A percentile compares a stretch with the other conserved stretches of the same genome.
These are phyloP conservation scores for Amoebophrya sp. DNA, from an alignment of 169 alveolate genomes.

Conservation along the genomic window DNA sequence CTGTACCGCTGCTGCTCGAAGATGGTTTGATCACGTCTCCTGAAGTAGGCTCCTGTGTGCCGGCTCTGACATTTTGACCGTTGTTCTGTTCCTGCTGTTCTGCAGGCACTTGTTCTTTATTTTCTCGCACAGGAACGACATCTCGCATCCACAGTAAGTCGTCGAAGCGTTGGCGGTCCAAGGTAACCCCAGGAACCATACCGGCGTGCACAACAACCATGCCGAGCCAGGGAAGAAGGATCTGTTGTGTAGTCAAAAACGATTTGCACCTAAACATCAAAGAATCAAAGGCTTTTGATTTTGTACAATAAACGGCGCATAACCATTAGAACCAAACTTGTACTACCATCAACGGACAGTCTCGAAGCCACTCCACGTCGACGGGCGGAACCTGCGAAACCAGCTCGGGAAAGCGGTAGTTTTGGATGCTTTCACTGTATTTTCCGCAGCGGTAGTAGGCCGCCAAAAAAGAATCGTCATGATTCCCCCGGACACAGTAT, in stretches of 20 bases:
- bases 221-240: not conserved
- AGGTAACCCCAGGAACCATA: not conserved
- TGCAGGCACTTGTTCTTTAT: no score
- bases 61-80: no score
- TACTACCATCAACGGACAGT: not conserved
- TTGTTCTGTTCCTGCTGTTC: no score
- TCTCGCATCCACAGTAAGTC: not conserved
- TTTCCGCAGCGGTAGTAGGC: constrained; percentile 19
- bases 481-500: constrained; percentile 31
- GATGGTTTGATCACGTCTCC: no score
- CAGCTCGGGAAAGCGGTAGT: not conserved
- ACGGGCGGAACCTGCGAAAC: not conserved
- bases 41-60: no score
- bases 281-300: no score
- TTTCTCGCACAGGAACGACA: no score
- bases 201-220: not conserved
- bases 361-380: not conserved
- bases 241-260: no score
- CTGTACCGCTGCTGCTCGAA: no score
- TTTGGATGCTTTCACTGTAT: not conserved
- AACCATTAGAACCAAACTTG: not conserved
- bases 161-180: not conserved
- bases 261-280: no score
- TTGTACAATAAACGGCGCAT: no score
- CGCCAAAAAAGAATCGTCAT: not conserved